phyloP scores from a whole-genome alignment of 768 basidiomycete genomes.

The button mushroom (Agaricus bisporus) region DNA sequence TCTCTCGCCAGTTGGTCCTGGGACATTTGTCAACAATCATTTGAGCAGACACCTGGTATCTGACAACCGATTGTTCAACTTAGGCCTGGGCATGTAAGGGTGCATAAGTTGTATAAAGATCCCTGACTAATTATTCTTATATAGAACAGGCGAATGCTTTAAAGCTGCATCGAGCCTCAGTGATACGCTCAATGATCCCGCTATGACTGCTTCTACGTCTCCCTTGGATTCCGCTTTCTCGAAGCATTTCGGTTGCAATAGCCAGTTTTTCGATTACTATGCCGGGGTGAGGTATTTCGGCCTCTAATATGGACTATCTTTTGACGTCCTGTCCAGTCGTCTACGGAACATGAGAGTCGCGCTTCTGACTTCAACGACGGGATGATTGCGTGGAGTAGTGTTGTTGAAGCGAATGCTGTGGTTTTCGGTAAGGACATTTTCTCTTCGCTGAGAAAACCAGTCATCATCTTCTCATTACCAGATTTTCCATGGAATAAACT shows the following conservation, averaged over 20 bases:
- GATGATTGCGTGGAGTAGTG: constrained; percentile 28
- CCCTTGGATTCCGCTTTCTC: constrained; percentile 22
- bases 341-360: constrained; percentile 1
- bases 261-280: constrained; percentile 19
- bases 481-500: constrained; percentile 21
- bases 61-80: constrained; percentile 18
- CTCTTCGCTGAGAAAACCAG: too few relatives aligned
- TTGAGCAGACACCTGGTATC: constrained; percentile 25
- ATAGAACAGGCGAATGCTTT: constrained; percentile 16
- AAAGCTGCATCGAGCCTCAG: constrained; percentile 22
- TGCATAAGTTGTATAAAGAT: background rate
- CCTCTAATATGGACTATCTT: background rate
- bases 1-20: constrained; percentile 19
- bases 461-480: background rate
- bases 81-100: constrained; percentile 21
- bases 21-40: constrained; percentile 32
- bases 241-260: constrained; percentile 14
- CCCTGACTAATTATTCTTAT: too few relatives aligned
- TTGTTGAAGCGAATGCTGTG: constrained; percentile 25
- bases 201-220: constrained; percentile 21
- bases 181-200: constrained; percentile 28
- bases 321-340: background rate
- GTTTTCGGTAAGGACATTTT: constrained; percentile 19
- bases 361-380: constrained; percentile 23
- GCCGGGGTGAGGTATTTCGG: constrained; percentile 12